Base-by-base conservation (phyloP, 306 rosid species). In the Spatholobus suberectus region DNA sequence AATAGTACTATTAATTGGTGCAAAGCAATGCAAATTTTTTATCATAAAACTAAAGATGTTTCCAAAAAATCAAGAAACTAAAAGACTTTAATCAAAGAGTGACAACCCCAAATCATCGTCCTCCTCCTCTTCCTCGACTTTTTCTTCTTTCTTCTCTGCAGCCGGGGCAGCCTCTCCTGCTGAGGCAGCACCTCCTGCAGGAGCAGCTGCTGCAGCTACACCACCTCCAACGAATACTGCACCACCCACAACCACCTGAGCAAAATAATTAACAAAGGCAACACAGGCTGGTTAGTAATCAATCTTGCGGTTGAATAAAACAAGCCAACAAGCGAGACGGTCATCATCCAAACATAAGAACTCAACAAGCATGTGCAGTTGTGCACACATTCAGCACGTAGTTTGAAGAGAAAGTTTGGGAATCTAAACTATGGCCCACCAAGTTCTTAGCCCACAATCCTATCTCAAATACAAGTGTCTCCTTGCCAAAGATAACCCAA, bases 61-160 rank as follows among this genome's bases (percentile, higher is more conserved):
- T n/a, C 6, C 44, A 17, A 1, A 5, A 49, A 61, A 61, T 9
- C 12, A 46, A 37, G 32, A 70, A 83, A 61, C 70, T 24, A 73
- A 3, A 9, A 73, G 21, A 83, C 24, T 43, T 85, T 93, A 91
- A 87, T 91, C 96, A 68, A 91, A 93, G 70, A 93, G 94, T 20
- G 94, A 90, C 57, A 91, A 72, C 52, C 94, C 94, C 90, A 93
- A 15, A 46, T 91, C 95, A 0, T 90, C 97, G 1, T 90, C 97
- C 44, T 90, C 97, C n/a, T 90, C 98, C 24, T 93, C 96, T 84
- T 90, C 91, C 79, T 93, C 93, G 7, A 77, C 85, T 86, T 90
- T 88, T 85, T 86, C 82, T 62, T 86, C 83, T n/a, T 82, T 67
- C 66, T 91, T 89, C 71, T 87, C 87, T 3, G 88, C 79, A 13